Evolutionary conservation across 257 asterid species (phyloP).

Genomic region (Solanum habrochaites): DNA sequence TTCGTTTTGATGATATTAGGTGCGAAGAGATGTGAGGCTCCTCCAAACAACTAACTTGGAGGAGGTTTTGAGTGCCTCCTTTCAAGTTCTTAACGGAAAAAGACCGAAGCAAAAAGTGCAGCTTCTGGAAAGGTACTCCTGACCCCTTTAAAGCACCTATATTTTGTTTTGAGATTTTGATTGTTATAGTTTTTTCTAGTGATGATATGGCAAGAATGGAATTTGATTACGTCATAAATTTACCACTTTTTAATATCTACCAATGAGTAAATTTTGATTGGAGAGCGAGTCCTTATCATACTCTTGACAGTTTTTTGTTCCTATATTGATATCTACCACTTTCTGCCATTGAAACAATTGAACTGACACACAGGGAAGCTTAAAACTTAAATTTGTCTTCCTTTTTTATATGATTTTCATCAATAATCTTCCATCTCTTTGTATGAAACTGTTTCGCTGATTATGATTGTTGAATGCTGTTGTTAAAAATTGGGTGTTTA

Average conservation of each 20-base stretch:
- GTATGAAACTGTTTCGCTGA: not conserved
- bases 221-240: not conserved
- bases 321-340: not conserved
- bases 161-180: not conserved
- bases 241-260: not conserved
- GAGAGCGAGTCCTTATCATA: not conserved
- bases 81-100: slow-evolving; percentile 56
- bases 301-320: not conserved
- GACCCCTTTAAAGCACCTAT: not conserved
- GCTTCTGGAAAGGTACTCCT: slow-evolving; percentile 60
- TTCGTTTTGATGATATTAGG: slow-evolving; percentile 22
- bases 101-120: slow-evolving; percentile 86
- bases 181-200: not conserved
- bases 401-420: not conserved
- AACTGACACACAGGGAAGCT: not conserved
- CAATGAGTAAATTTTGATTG: not conserved
- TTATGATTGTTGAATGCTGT: not conserved
- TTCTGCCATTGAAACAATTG: not conserved
- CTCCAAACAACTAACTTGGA: slow-evolving; percentile 53
- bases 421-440: not conserved
- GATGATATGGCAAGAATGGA: not conserved
- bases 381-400: not conserved
- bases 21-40: slow-evolving; percentile 80
- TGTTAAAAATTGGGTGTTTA: not conserved
- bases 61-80: slow-evolving; percentile 55